Conservation (phyloP, 2,329 filamentous ascomycete species). For the Pseudogymnoascus verrucosus region DNA sequence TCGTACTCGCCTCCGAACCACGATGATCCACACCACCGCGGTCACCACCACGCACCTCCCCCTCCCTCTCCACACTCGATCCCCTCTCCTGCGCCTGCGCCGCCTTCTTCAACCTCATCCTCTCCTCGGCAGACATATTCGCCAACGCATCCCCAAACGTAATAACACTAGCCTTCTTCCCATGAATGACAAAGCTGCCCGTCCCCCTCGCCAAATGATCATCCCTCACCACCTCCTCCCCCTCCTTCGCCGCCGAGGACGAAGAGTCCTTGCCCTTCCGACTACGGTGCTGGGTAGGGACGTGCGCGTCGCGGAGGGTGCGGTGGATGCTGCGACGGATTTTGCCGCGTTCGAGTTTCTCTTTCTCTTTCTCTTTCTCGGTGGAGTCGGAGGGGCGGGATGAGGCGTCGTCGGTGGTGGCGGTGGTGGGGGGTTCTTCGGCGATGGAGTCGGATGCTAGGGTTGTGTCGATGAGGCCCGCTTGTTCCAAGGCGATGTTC, state of each 20-base stretch:
- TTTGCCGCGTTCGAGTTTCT: conserved; percentile 31
- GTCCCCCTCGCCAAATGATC: conserved; percentile 70
- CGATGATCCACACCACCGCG: conserved; percentile 34
- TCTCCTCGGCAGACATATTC: conserved; percentile 65
- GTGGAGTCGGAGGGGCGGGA: conserved; percentile 28
- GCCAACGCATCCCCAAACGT: conserved; percentile 93
- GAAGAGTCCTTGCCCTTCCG: conserved; percentile 69
- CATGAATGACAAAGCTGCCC: conserved; percentile 91
- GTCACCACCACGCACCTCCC: too few species aligned
- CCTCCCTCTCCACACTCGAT: neutral
- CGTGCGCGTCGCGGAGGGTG: conserved; percentile 71
- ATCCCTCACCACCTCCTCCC: conserved; percentile 40
- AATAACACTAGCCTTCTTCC: conserved; percentile 95
- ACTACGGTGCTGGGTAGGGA: conserved; percentile 60
- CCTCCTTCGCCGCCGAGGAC: conserved; percentile 38
- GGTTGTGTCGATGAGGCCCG: conserved; percentile 49
- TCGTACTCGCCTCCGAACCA: conserved; percentile 55
- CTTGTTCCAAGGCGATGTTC: conserved; percentile 57
- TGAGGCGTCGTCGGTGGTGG: conserved; percentile 18
- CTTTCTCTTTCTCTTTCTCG: conserved; percentile 21
- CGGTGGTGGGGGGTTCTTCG: conserved; percentile 25
- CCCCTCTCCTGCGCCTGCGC: conserved; percentile 34
- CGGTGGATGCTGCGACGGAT: conserved; percentile 82
- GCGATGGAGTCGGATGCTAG: conserved; percentile 30
- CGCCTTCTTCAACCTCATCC: conserved; percentile 54